Evolutionary conservation across 345 rosid species (phyloP), one percentile per base, ranked within the genome.

Genomic region (Noccaea caerulescens): DNA sequence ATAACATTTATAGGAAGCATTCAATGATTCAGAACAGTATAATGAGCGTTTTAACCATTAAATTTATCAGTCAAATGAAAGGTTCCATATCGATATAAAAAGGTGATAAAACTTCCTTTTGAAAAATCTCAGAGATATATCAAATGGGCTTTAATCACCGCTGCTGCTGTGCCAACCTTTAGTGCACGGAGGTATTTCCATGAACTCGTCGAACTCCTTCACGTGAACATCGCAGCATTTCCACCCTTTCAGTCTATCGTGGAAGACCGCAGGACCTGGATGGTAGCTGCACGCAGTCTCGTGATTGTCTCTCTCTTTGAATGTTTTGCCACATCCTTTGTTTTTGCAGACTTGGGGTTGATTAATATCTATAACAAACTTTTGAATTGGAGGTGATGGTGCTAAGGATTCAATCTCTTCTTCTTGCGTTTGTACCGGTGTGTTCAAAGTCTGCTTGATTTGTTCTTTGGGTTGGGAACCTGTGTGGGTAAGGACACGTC

Each of bases 181-280:
- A 66, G 83, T 12, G 77, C 98, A 95, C 0, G 99, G 93, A 9
- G 97, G 90, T 76, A 92, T 92, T 49, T 75, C 77, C 90, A 95
- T 83, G 83, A 95, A 95, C 79, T 92, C 99, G 39, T 95, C 98
- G 18, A 95, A 95, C 80, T 95, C 99, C 72, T 92, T 87, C 14
- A 86, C 98, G 32, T 87, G 91, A 58, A 87, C 72, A 68, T 88
- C 86, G 39, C 99, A 92, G 80, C 99, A 95, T 76, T 92, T 87
- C 99, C 99, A 95, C 98, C 96, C 97, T 92, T 78, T 87, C 63
- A 79, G 57, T 62, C 98, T 81, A 45, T 95, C 98, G 51, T 95
- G 99, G 79, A 95, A 95, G 72, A 90, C 80, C 5, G 99, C 80
- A 41, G 98, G 99, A 53, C 99, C 98, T 53, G 99, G 99, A 78